These are phyloP conservation scores for Paspalum notatum DNA, from an alignment of 176 grass and related monocot genomes.

Conservation along the genomic window DNA sequence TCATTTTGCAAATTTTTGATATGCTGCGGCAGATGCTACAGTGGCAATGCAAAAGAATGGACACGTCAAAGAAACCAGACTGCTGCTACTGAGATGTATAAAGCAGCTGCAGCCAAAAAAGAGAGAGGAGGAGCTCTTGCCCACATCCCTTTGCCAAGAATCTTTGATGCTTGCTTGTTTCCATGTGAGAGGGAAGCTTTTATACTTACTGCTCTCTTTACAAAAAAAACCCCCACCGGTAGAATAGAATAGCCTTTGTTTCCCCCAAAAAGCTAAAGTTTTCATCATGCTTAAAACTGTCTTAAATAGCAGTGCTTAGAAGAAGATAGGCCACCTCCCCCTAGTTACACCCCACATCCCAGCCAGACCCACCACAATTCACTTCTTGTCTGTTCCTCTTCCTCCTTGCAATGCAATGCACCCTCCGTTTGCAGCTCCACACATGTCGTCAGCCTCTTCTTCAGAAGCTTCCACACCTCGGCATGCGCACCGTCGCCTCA, in stretches of 20 bases:
- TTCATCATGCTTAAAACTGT: conserved; percentile 60
- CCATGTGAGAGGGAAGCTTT: conserved; percentile 52
- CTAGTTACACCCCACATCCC: conserved; percentile 60
- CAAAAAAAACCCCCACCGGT: conserved; percentile 36
- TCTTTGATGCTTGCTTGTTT: conserved; percentile 59
- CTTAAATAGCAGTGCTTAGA: conserved; percentile 76
- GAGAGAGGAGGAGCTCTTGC: conserved; percentile 44
- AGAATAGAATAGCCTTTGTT: conserved; percentile 66
- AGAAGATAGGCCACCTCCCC: conserved; percentile 49
- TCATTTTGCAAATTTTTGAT: conserved; percentile 37
- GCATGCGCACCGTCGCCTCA: conserved; percentile 25
- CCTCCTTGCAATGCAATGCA: conserved; percentile 48
- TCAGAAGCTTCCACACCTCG: conserved; percentile 38
- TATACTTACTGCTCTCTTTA: conserved; percentile 47
- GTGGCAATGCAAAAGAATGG: conserved; percentile 45
- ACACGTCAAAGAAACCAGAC: conserved; percentile 37
- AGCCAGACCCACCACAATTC: conserved; percentile 54
- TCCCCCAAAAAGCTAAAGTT: conserved; percentile 51
- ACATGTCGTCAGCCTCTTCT: background rate
- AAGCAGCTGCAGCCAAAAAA: conserved; percentile 49
- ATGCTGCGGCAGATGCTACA: conserved; percentile 33
- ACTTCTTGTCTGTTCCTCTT: conserved; percentile 44
- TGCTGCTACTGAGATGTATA: conserved; percentile 29
- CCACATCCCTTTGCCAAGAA: conserved; percentile 66
- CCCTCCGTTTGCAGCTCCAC: conserved; percentile 26